phyloP scores from a whole-genome alignment of 306 rosid species.

The Parietaria judaica region DNA sequence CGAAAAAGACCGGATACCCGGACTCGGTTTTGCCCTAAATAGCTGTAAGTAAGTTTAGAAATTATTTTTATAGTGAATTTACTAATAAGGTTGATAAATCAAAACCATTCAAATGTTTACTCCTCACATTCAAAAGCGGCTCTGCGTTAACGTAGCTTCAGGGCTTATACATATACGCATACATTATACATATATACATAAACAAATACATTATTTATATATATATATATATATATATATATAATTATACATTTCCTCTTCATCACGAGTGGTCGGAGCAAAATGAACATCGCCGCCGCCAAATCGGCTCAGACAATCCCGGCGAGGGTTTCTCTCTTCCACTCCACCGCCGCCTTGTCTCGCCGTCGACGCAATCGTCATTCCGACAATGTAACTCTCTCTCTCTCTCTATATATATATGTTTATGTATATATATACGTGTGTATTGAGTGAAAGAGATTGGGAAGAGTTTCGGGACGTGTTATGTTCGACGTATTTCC shows the following conservation, averaged over 20 bases:
- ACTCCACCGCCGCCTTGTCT: conserved; percentile 61
- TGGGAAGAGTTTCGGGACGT: not conserved
- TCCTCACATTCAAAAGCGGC: not conserved
- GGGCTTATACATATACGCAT: not conserved
- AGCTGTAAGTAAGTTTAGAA: too few relatives aligned
- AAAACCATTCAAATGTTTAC: too few relatives aligned
- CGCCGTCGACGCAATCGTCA: conserved; percentile 45
- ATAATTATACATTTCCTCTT: not conserved
- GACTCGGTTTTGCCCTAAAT: too few relatives aligned
- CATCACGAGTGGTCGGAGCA: not conserved
- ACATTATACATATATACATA: too few relatives aligned
- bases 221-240: too few relatives aligned
- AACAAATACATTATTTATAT: too few relatives aligned
- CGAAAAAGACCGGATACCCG: too few relatives aligned
- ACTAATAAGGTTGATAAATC: too few relatives aligned
- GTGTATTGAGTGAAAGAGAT: not conserved
- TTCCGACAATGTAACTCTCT: conserved; percentile 49
- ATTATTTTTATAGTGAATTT: too few relatives aligned
- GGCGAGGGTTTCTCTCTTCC: conserved; percentile 50
- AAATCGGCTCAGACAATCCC: conserved; percentile 31
- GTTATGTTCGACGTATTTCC: not conserved
- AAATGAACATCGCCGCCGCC: conserved; percentile 42
- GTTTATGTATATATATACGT: not conserved
- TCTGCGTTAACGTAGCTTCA: conserved; percentile 18
- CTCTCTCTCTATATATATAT: conserved; percentile 7